Base-by-base conservation (phyloP, 2,329 filamentous ascomycete species). In the Phialophora expanda region DNA sequence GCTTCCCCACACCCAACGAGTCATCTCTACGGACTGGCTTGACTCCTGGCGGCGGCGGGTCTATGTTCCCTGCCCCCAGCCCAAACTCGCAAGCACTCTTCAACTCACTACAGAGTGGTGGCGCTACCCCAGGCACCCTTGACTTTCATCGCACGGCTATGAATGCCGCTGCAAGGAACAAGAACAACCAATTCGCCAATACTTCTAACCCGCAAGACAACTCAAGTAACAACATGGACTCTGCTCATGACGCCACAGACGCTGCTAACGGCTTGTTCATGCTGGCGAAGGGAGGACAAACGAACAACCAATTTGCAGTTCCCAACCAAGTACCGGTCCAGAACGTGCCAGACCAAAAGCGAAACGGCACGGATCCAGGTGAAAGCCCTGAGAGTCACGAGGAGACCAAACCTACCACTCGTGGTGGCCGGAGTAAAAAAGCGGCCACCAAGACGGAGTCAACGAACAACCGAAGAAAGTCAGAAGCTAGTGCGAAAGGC, bases 131-230 rank as follows among this genome's bases (percentile, higher is more conserved):
- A 8, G 89, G 90, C 68, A 97, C 94, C 0, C 82, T 96, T 57
- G 95, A 99, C 74, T 99, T 99, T 74, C 94, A 98, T 74, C 90
- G 94, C 66, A 96, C 94, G 70, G 95, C 94, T 30, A 82, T 98
- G 78, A 93, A 87, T 71, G 92, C 91, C 22, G 88, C 89, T 12
- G 90, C 90, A 17, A 86, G 86, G 4, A 90, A 90, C 76, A 83
- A 82, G 73, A 79, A 86, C 55, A 82, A 82, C 69, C 76, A 78
- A 65, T 77, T 76, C 69, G 76, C 76, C 48, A 76, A 76, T 12
- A 81, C 79, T 8, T 81, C 76, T 66, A 80, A 79, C 67, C 76
- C 76, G 70, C 77, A 80, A 75, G 76, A 78, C 65, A 75, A 56
- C 76, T 51, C 71, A 65, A 66, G 70, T 73, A 80, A 74, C 70